These are phyloP conservation scores for Pontederia crassipes DNA, from an alignment of 176 grass and related monocot genomes.

Conservation along the genomic window DNA sequence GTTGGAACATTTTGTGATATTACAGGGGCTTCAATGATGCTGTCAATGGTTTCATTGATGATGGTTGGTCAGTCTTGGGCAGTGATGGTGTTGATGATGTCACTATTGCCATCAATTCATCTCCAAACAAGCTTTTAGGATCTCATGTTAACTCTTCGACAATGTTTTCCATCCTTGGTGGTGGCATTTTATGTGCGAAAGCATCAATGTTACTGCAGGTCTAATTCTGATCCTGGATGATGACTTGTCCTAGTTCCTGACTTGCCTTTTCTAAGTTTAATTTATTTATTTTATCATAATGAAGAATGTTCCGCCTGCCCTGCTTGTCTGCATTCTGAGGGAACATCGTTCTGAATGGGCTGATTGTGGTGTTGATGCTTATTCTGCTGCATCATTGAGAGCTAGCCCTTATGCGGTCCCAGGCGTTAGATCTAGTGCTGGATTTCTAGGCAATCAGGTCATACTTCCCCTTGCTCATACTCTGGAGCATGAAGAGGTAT, in stretches of 20 bases:
- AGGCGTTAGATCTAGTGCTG: constrained; percentile 46
- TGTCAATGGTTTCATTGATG: constrained; percentile 79
- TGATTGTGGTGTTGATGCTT: constrained; percentile 84
- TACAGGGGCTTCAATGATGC: constrained; percentile 98
- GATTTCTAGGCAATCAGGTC: constrained; percentile 69
- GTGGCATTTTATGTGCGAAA: constrained; percentile 91
- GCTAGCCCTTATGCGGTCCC: constrained; percentile 61
- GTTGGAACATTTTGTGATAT: constrained; percentile 12
- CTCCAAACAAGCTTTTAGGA: constrained; percentile 66
- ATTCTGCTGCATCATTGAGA: constrained; percentile 68
- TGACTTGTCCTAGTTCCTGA: not conserved
- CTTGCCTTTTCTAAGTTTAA: not conserved
- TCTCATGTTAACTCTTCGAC: constrained; percentile 41
- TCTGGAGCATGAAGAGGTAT: constrained; percentile 88
- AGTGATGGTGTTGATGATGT: constrained; percentile 84
- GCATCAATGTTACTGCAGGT: constrained; percentile 97
- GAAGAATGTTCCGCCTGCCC: constrained; percentile 87
- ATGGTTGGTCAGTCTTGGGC: constrained; percentile 78
- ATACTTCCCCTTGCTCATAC: constrained; percentile 78
- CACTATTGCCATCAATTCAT: constrained; percentile 63
- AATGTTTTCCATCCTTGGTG: constrained; percentile 47
- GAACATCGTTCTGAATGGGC: constrained; percentile 98
- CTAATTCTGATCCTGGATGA: not conserved
- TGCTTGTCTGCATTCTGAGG: constrained; percentile 83
- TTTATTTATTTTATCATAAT: constrained; percentile 2